These are phyloP conservation scores for Jacaranda copaia DNA, from an alignment of 257 asterid genomes.

Conservation along the genomic window DNA sequence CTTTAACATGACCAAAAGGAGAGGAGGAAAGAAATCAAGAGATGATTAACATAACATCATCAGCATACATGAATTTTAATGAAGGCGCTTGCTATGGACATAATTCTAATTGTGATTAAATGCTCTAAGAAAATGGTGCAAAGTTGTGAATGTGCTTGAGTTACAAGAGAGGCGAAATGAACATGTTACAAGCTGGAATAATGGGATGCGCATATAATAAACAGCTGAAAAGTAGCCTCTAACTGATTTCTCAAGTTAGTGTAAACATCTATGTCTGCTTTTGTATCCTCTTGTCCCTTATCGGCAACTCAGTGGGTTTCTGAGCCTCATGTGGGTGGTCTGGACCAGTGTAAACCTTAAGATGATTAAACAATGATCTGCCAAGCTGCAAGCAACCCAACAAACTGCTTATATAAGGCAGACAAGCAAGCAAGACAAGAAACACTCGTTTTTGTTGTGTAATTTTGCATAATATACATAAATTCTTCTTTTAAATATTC, in stretches of 20 bases:
- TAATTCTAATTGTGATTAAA: constrained; percentile 22
- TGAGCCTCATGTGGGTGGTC: constrained; percentile 97
- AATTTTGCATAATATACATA: background rate
- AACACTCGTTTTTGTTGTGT: background rate
- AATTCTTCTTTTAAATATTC: background rate
- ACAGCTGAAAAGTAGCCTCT: constrained; percentile 26
- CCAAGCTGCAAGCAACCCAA: constrained; percentile 77
- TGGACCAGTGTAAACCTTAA: constrained; percentile 91
- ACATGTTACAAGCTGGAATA: background rate
- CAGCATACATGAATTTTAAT: constrained; percentile 14
- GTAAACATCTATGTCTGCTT: constrained; percentile 45
- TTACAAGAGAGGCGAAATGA: constrained; percentile 3
- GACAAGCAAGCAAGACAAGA: constrained; percentile 15
- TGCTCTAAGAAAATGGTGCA: constrained; percentile 7
- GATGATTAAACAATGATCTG: constrained; percentile 79
- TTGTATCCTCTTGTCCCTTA: constrained; percentile 84
- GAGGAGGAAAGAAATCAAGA: no score
- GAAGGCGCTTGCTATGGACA: constrained; percentile 11
- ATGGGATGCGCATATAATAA: constrained; percentile 22
- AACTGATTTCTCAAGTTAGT: background rate
- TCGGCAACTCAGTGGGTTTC: constrained; percentile 76
- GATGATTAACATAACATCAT: background rate
- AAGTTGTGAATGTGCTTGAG: constrained; percentile 4
- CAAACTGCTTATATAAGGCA: constrained; percentile 22
- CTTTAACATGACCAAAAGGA: no score